Base-by-base conservation (phyloP, 768 basidiomycete genomes). In the Mycena polygramma region DNA sequence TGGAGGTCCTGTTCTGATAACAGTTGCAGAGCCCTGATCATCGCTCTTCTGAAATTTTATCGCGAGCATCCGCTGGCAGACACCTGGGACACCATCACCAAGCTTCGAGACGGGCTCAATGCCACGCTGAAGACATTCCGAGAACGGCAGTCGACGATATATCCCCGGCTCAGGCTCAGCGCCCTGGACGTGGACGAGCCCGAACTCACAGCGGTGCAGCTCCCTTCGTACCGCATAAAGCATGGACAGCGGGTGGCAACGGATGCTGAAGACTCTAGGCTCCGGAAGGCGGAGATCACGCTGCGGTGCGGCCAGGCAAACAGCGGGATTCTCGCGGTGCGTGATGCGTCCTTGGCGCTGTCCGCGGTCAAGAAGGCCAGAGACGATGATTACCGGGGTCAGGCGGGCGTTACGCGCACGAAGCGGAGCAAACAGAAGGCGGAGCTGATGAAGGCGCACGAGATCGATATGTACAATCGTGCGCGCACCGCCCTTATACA, bases 381-480 rank as follows among this genome's bases (percentile, higher is more conserved):
- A 13, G 69, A 70, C 0, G 20, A 37, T 3, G 63, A 70, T 20
- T 70, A 60, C 43, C 69, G 63, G 45, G 69, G 70, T 1, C 65
- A 71, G 20, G 59, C 43, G 9, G 69, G 64, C 8, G 52, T 61
- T 9, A 71, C 64, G 11, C 53, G 70, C 9, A 57, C 70, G n/a
- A 22, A 71, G 60, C 70, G 54, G 4, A 71, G 66, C n/a, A 24
- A 62, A 0, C 52, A 66, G 22, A 71, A 71, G 59, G 70, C 59
- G 37, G 43, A 57, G 19, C 53, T 71, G 2, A 62, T 57, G 52
- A 71, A 71, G 54, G 10, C 13, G 13, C 63, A 55, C 36, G 58
- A 70, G 59, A 70, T 70, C 20, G 30, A n/a, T 0, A 64, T 69
- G 55, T 69, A 69, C 57, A 65, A 59, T 37, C 20, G 48, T 2